These are phyloP conservation scores for Solanum clarkiae DNA, from an alignment of 257 asterid genomes.

Conservation along the genomic window DNA sequence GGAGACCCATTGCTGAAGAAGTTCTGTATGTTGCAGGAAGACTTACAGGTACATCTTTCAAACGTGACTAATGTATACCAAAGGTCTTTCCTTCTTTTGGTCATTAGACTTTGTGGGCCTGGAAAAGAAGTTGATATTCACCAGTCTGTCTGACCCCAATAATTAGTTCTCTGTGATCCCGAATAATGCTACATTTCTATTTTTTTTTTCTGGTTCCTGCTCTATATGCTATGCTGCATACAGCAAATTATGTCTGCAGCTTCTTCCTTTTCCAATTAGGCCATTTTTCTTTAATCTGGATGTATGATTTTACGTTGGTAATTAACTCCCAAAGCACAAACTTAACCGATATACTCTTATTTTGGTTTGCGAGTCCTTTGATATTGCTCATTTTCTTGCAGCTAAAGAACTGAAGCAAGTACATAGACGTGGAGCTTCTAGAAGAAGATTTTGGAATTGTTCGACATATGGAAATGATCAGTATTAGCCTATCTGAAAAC, in stretches of 20 bases:
- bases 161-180: neutral
- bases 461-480: neutral
- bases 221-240: neutral
- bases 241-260: neutral
- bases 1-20: slow-evolving; percentile 96
- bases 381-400: slow-evolving; percentile 11
- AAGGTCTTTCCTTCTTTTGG: neutral
- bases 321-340: neutral
- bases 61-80: neutral
- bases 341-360: neutral
- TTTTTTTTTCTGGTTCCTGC: neutral
- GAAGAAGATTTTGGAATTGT: slow-evolving; percentile 26
- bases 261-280: neutral
- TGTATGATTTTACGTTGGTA: neutral
- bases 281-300: neutral
- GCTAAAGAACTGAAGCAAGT: slow-evolving; percentile 35
- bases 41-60: slow-evolving; percentile 34
- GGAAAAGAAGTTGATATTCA: neutral
- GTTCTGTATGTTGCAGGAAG: slow-evolving; percentile 66
- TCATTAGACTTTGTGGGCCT: neutral
- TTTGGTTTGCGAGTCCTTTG: neutral
- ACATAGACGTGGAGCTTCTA: slow-evolving; percentile 25
- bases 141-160: neutral
- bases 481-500: neutral
- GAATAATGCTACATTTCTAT: neutral